Conservation (phyloP, 2,329 filamentous ascomycete species). For the Colletotrichum sp. region DNA sequence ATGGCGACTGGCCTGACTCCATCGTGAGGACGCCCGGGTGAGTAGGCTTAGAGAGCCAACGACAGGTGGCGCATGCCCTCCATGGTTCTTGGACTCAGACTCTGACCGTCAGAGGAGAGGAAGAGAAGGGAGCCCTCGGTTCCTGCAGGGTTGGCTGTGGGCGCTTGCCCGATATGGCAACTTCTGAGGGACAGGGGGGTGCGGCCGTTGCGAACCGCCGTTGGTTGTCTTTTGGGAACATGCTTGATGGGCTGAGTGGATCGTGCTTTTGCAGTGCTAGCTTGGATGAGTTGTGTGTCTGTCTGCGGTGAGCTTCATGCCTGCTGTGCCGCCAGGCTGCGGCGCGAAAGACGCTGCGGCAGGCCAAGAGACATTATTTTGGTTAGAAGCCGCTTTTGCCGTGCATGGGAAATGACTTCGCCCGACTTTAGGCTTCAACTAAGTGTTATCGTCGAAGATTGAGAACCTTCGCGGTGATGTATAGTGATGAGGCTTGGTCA, state of each 20-base stretch:
- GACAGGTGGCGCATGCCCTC: background rate
- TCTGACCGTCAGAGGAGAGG: background rate
- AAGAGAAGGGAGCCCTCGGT: background rate
- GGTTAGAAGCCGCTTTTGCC: background rate
- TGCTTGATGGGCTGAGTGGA: background rate
- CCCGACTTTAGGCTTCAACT: background rate
- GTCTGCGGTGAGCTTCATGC: background rate
- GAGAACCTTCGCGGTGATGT: background rate
- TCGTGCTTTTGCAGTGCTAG: background rate
- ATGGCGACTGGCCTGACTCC: background rate
- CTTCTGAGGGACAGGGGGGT: background rate
- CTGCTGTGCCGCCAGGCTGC: conserved; percentile 7
- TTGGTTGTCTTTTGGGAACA: background rate
- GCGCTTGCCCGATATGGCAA: conserved; percentile 15
- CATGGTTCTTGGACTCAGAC: background rate
- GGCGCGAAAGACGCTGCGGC: background rate
- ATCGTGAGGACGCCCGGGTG: conserved; percentile 3
- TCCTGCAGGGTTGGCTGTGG: conserved; percentile 3
- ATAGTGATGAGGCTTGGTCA: background rate
- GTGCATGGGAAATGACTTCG: conserved; percentile 11
- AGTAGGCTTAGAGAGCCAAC: background rate
- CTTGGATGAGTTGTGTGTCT: background rate
- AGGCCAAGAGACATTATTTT: background rate
- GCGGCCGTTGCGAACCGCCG: background rate
- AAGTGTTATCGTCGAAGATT: background rate